These are phyloP conservation scores for Amoebophrya sp. DNA, from an alignment of 169 alveolate species.

Conservation along the genomic window DNA sequence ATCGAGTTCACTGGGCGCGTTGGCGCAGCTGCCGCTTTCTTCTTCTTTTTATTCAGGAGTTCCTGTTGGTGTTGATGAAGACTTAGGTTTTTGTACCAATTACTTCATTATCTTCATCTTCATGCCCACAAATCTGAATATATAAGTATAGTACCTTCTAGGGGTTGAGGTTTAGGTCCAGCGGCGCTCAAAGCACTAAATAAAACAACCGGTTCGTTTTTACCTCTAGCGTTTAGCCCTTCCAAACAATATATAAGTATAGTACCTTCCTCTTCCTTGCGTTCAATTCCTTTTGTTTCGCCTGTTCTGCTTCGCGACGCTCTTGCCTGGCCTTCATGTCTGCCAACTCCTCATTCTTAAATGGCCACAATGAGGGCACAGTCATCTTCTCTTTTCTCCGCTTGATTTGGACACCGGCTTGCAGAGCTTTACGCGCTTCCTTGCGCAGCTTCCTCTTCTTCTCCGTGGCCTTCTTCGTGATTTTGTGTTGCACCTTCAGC, in stretches of 20 bases:
- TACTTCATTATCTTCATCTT: neutral
- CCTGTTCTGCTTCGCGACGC: neutral
- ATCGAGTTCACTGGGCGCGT: neutral
- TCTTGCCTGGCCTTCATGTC: neutral
- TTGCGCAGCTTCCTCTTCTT: neutral
- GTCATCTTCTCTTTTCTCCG: neutral
- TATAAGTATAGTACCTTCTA: no score
- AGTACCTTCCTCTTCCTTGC: neutral
- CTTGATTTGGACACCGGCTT: neutral
- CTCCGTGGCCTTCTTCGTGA: slow-evolving; percentile 18
- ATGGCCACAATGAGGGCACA: neutral
- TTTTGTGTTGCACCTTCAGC: neutral
- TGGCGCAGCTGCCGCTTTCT: neutral
- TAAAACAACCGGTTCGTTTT: no score
- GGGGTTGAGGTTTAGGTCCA: no score
- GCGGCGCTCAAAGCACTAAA: no score
- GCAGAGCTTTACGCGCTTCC: neutral
- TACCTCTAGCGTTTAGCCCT: no score
- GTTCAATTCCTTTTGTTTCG: neutral
- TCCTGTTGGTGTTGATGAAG: neutral
- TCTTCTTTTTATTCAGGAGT: neutral
- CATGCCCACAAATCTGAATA: no score
- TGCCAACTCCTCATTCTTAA: neutral
- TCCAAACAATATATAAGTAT: neutral
- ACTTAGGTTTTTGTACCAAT: neutral